Evolutionary conservation across 192 early-diverging fungal genomes (phyloP), one percentile per base, ranked within the genome.

Genomic region (Coemansia sp.): DNA sequence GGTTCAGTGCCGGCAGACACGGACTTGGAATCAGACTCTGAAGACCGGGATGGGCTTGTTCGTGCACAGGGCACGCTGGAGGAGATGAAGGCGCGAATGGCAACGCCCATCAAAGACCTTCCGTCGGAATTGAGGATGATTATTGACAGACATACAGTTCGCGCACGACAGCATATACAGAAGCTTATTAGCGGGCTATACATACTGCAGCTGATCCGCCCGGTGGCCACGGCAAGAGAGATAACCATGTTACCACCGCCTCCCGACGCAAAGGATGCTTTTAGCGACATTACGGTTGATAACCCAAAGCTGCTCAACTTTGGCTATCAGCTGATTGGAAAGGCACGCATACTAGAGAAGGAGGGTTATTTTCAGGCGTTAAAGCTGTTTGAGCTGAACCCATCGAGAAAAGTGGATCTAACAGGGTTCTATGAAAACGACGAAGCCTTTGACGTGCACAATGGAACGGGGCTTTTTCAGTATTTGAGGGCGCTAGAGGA

Each of bases 271-370:
- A 47, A 63, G 26, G 70, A 74, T 43, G 61, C 61, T 5, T 78
- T 78, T 48, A 16, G 13, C 0, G 46, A 61, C 16, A 32, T 60
- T 12, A 10, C 18, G 2, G 10, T 66, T 9, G 41, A 41, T 5
- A 62, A 51, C 41, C 58, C 67, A 12, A 68, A 41, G 41, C 6
- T 55, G 4, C 11, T 73, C 4, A 43, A 37, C 9, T 61, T 67
- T 21, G 71, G 68, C 21, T 82, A 77, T 43, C 80, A 82, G 71
- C 48, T 82, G 40, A 46, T 73, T 12, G 49, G 74, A 21, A 64
- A 62, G 43, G 68, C 65, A 15, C 80, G 74, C 2, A 26, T 76
- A 36, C 51, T 82, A 22, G 68, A 43, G 13, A 36, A 46, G n/a
- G 43, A 66, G 10, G 76, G 76, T 1, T 73, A 69, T 47, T 16